A percentile compares a stretch with the other conserved stretches of the same genome.
These are phyloP conservation scores for Macrolepiota albuminosa DNA, from an alignment of 768 basidiomycete genomes.

Conservation along the genomic window DNA sequence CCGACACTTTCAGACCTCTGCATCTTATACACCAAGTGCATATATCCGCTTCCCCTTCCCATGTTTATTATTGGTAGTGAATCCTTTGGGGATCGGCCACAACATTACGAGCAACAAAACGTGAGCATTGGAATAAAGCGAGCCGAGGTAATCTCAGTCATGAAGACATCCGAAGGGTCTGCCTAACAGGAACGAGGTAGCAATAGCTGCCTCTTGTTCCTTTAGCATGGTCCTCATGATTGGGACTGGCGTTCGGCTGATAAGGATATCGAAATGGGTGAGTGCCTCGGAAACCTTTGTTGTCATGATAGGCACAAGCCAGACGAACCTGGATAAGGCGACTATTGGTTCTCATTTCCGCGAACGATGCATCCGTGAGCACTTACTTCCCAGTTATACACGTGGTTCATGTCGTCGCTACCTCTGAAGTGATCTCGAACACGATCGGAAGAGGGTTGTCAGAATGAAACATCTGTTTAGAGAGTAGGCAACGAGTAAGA, in stretches of 20 bases:
- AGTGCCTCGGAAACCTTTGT: neutral
- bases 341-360: neutral
- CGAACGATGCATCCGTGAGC: neutral
- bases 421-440: neutral
- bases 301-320: neutral
- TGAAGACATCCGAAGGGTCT: neutral
- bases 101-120: neutral
- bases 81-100: neutral
- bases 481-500: neutral
- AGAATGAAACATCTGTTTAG: neutral
- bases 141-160: neutral
- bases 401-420: slow-evolving; percentile 4
- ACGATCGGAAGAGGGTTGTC: neutral
- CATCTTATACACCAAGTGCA: neutral
- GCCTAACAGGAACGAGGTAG: slow-evolving; percentile 2
- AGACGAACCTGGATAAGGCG: neutral
- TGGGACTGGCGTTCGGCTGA: too few relatives aligned
- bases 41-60: neutral
- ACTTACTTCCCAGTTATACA: slow-evolving; percentile 1
- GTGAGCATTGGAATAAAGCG: neutral
- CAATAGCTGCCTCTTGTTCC: neutral
- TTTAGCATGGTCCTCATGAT: neutral
- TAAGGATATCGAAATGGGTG: neutral
- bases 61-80: neutral
- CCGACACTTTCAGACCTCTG: slow-evolving; percentile 1